Evolutionary conservation across 305 asterid species (phyloP).

Genomic region (Solanum hybrid): DNA sequence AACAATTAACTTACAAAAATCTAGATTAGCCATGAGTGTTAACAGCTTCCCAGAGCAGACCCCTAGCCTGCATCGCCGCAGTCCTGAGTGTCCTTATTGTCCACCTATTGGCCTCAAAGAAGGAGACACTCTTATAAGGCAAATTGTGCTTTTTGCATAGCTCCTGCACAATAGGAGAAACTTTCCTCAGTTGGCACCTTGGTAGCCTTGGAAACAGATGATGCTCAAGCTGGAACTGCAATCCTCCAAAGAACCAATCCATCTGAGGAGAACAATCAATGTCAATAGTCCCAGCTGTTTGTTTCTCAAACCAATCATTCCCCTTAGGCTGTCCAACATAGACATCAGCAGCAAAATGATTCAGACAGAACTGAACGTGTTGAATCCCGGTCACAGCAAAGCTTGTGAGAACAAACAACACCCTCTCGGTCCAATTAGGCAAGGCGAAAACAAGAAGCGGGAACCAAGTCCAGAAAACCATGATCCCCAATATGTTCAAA

Average conservation of each 20-base stretch:
- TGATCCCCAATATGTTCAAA: constrained; percentile 42
- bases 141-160: constrained; percentile 58
- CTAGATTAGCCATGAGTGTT: constrained; percentile 37
- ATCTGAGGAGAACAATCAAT: background rate
- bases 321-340: background rate
- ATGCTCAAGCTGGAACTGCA: constrained; percentile 54
- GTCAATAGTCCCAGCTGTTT: background rate
- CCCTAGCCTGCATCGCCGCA: constrained; percentile 31
- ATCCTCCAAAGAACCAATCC: background rate
- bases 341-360: constrained; percentile 24
- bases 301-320: background rate
- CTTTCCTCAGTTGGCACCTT: constrained; percentile 49
- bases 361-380: constrained; percentile 58
- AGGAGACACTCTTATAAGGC: constrained; percentile 34
- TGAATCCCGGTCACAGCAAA: constrained; percentile 44
- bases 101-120: constrained; percentile 19
- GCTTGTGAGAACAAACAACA: constrained; percentile 42
- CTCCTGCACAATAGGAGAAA: constrained; percentile 51
- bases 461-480: constrained; percentile 73
- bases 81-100: constrained; percentile 24
- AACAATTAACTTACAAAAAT: background rate
- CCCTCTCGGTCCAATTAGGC: constrained; percentile 60
- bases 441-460: constrained; percentile 50
- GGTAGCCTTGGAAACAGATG: constrained; percentile 76
- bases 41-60: constrained; percentile 37